Conservation (phyloP, 2,329 filamentous ascomycete species). For the Berkeleyomyces rouxiae region DNA sequence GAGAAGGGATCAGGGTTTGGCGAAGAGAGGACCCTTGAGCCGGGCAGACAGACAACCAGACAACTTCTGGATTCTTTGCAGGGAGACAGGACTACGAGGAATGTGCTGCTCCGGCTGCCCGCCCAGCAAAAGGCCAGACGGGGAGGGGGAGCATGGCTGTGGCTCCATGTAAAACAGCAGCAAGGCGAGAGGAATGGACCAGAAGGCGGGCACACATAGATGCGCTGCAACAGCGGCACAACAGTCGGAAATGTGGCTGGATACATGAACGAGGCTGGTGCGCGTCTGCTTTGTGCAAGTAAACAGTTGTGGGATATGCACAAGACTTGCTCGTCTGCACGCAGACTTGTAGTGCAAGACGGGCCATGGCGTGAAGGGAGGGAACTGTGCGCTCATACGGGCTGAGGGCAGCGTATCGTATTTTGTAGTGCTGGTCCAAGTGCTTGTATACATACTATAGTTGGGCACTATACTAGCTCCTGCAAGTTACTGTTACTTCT, state of each 20-base stretch:
- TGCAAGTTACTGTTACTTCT: no score
- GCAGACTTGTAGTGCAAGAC: no score
- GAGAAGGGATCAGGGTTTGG: background rate
- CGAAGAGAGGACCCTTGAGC: background rate
- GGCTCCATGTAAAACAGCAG: no score
- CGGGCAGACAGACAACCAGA: background rate
- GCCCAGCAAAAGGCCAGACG: no score
- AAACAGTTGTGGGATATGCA: no score
- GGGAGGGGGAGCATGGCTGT: no score
- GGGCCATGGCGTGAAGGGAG: background rate
- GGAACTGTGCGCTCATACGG: background rate
- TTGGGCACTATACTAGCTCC: no score
- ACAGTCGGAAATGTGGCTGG: background rate
- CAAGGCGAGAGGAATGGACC: background rate
- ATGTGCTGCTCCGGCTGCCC: no score
- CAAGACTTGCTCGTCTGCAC: no score
- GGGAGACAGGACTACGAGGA: background rate
- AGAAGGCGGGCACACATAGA: background rate
- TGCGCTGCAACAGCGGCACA: background rate
- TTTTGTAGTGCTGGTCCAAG: no score
- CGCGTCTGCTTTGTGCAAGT: background rate
- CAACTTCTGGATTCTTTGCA: background rate
- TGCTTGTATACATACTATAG: no score
- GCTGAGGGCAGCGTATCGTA: background rate
- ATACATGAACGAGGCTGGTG: conserved; percentile 1